Evolutionary conservation across 805 yeast species (phyloP).

Genomic region (Candida jianshihensis): DNA sequence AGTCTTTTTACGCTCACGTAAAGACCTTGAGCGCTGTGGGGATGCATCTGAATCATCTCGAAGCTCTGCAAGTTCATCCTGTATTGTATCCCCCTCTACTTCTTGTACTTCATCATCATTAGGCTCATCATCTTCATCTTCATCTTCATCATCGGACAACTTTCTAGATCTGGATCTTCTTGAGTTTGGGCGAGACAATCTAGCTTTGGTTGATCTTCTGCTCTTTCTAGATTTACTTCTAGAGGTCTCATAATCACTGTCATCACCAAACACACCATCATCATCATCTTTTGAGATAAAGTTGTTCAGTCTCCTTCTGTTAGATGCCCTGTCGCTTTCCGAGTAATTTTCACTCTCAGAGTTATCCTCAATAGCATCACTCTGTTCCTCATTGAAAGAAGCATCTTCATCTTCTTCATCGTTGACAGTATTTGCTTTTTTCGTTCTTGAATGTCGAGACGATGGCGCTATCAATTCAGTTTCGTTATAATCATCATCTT

Average conservation of each 20-base stretch:
- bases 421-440: constrained; percentile 9
- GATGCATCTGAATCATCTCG: constrained; percentile 19
- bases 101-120: constrained; percentile 15
- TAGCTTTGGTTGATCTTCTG: constrained; percentile 10
- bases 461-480: no score
- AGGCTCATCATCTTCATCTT: constrained; percentile 25
- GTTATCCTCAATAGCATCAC: constrained; percentile 27
- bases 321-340: constrained; percentile 5
- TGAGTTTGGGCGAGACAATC: no score
- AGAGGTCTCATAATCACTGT: constrained; percentile 5
- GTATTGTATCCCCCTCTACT: constrained; percentile 32
- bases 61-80: constrained; percentile 46
- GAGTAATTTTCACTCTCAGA: constrained; percentile 9
- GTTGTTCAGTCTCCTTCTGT: constrained; percentile 14
- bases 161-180: not conserved
- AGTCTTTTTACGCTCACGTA: constrained; percentile 63
- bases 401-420: constrained; percentile 24
- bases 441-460: constrained; percentile 9
- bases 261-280: constrained; percentile 20
- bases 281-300: constrained; percentile 23
- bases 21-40: constrained; percentile 36
- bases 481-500: constrained; percentile 6
- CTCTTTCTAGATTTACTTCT: constrained; percentile 1
- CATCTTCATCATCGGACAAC: constrained; percentile 17
- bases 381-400: constrained; percentile 33